A percentile compares a stretch with the other conserved stretches of the same genome.
Evolutionary conservation across 345 rosid genomes (phyloP).

Genomic region (Brassica incana): DNA sequence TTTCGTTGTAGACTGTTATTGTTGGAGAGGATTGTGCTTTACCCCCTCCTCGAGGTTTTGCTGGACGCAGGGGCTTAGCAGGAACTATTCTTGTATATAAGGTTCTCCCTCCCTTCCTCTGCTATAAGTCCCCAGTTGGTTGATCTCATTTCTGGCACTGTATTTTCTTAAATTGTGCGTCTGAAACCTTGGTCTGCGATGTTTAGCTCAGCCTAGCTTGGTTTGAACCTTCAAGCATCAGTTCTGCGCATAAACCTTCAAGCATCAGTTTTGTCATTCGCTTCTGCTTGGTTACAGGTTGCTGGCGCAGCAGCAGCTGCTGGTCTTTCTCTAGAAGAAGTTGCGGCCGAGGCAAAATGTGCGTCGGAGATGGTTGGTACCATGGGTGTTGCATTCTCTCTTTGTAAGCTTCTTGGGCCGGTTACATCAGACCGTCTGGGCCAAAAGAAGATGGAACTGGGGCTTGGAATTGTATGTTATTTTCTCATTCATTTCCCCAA

Average conservation of each 20-base stretch:
- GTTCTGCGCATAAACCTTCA: too few relatives aligned
- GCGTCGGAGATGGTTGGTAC: constrained; percentile 90
- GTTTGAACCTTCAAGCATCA: neutral
- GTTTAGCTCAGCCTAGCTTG: neutral
- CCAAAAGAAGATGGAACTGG: constrained; percentile 90
- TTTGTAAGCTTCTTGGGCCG: constrained; percentile 88
- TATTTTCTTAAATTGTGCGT: constrained; percentile 6
- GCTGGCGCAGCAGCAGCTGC: constrained; percentile 96
- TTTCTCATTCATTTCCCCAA: neutral
- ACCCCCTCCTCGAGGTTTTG: constrained; percentile 87
- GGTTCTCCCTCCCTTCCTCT: constrained; percentile 47
- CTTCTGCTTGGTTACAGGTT: constrained; percentile 51
- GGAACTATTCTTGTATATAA: constrained; percentile 91
- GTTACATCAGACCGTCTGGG: constrained; percentile 88
- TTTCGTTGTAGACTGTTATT: constrained; percentile 66
- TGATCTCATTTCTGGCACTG: constrained; percentile 1
- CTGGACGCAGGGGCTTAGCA: constrained; percentile 94
- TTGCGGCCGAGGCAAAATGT: constrained; percentile 74
- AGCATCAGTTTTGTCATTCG: constrained; percentile 10
- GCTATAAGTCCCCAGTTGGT: neutral
- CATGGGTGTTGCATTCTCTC: constrained; percentile 91
- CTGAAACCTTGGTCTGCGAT: constrained; percentile 11
- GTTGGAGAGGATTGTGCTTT: constrained; percentile 98
- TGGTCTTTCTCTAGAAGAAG: constrained; percentile 76
- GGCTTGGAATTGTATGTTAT: constrained; percentile 91